Evolutionary conservation across 2,329 filamentous ascomycete species (phyloP).

Genomic region (Stromatinia cepivora): DNA sequence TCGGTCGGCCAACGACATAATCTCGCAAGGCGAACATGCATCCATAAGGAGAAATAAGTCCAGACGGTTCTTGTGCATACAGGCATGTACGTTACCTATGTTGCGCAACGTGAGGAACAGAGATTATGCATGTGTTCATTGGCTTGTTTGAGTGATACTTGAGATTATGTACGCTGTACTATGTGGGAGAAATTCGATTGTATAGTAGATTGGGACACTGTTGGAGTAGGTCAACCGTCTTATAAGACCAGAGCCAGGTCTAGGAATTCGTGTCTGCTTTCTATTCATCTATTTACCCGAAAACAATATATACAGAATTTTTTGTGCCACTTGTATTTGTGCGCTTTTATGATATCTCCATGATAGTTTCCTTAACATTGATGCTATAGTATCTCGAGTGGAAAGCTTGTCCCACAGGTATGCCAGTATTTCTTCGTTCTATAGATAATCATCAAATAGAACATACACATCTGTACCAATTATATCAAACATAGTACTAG

Average conservation of each 20-base stretch:
- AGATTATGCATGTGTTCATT: neutral
- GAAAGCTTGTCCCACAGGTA: neutral
- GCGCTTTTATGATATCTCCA: neutral
- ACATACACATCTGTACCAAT: too few relatives aligned
- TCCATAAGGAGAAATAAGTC: neutral
- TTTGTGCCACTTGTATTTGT: neutral
- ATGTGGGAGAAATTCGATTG: neutral
- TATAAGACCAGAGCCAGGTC: neutral
- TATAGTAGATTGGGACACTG: too few relatives aligned
- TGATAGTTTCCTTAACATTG: neutral
- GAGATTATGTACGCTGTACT: neutral
- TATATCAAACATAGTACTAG: too few relatives aligned
- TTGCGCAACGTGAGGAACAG: neutral
- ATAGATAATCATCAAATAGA: too few relatives aligned
- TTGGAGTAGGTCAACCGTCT: neutral
- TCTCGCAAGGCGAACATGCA: constrained; percentile 3
- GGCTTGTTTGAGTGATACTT: neutral
- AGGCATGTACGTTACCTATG: neutral
- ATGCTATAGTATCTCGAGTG: neutral
- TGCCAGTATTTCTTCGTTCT: too few relatives aligned
- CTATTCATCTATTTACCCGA: neutral
- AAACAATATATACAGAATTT: neutral
- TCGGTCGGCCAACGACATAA: neutral
- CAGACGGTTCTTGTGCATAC: neutral
- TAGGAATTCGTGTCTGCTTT: neutral